phyloP scores from a whole-genome alignment of 306 rosid genomes.

The Styphnolobium japonicum region DNA sequence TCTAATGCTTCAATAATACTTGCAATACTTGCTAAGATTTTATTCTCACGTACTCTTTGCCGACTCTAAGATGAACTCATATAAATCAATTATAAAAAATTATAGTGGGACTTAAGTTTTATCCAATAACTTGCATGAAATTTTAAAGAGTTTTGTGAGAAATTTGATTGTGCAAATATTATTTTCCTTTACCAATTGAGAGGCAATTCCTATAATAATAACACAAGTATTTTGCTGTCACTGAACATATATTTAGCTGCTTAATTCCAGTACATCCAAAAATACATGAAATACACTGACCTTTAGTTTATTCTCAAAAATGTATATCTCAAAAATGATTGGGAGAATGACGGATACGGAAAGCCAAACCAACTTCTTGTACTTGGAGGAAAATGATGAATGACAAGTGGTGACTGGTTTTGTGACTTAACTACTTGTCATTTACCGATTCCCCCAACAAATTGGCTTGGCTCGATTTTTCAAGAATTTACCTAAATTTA shows the following conservation, averaged over 20 bases:
- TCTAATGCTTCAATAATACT: too few relatives aligned
- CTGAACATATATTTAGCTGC: neutral
- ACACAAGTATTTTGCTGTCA: neutral
- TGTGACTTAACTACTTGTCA: neutral
- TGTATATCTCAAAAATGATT: neutral
- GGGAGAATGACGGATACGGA: neutral
- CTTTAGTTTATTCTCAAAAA: neutral
- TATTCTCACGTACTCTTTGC: too few relatives aligned
- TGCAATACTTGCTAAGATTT: too few relatives aligned
- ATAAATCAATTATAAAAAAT: too few relatives aligned
- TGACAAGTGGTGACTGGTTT: neutral
- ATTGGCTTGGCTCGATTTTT: neutral
- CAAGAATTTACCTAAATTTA: conserved; percentile 1
- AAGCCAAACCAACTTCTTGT: conserved; percentile 1
- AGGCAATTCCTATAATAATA: neutral
- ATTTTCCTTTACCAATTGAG: too few relatives aligned
- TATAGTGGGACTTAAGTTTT: too few relatives aligned
- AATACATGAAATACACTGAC: neutral
- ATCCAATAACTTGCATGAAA: too few relatives aligned
- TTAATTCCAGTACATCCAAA: neutral
- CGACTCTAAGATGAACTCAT: too few relatives aligned
- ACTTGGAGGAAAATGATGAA: neutral
- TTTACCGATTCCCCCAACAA: conserved; percentile 13
- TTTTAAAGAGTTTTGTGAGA: too few relatives aligned
- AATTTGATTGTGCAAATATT: too few relatives aligned